Base-by-base conservation (phyloP, 768 basidiomycete genomes). In the Tulasnella sp. region DNA sequence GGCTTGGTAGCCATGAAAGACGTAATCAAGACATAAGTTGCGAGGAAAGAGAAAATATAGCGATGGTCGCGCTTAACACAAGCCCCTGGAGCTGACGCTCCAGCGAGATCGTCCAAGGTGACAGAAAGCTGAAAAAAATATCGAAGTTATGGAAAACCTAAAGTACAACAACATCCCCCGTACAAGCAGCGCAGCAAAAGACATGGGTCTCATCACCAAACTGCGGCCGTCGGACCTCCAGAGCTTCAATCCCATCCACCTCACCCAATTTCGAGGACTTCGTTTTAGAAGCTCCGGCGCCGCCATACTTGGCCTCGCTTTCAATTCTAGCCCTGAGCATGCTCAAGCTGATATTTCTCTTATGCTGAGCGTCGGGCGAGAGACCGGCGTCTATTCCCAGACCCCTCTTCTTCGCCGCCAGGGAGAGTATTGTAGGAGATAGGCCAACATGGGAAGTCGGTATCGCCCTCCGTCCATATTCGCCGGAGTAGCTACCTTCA, bases 291-390 rank as follows among this genome's bases (percentile, higher is more conserved):
- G 59, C 28, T 58, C 57, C 20, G 66, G 65, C 2, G 67, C 66
- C 13, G 72, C 76, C 16, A 72, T 67, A n/a, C n/a, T n/a, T n/a
- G n/a, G n/a, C n/a, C 64, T 91, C 88, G 62, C 83, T 82, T 54
- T 89, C 84, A 58, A 91, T 91, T 37, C 88, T 78, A 19, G 85
- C 87, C 61, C 88, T 89, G 45, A 92, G 76, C 84, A 92, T 91
- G 64, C 81, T 78, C 58, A 91, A 65, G 65, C 83, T 86, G 58
- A 87, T 78, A 58, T 78, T 76, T 49, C 87, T 81, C 61, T 88
- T 88, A 65, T 89, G 86, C 25, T 75, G 69, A 31, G 82, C 80
- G 64, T 86, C 83, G 0, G 82, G 74, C 5, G 82, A 76, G 42
- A 90, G 70, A 45, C 72, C 74, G 25, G 77, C 73, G 54, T 87